These are phyloP conservation scores for Gardenia jasminoides DNA, from an alignment of 257 asterid genomes.

Conservation along the genomic window DNA sequence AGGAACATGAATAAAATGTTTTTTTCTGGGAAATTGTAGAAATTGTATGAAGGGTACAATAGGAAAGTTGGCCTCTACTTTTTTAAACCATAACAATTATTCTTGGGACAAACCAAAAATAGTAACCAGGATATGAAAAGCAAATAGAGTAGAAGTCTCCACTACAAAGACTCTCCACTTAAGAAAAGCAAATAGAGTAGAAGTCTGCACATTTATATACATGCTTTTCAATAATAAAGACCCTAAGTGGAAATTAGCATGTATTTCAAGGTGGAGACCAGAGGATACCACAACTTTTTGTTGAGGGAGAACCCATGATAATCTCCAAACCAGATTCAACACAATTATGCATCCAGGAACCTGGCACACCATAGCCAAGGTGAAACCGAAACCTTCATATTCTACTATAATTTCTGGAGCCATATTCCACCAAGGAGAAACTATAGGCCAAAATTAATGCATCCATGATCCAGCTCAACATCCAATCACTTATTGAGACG, in stretches of 20 bases:
- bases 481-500: neutral
- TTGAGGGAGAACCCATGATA: neutral
- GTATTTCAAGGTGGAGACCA: neutral
- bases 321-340: neutral
- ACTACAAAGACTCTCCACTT: too few relatives aligned
- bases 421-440: neutral
- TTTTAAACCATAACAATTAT: too few relatives aligned
- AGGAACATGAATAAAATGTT: too few relatives aligned
- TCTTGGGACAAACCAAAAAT: too few relatives aligned
- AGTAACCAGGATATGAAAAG: too few relatives aligned
- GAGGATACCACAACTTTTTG: neutral
- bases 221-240: too few relatives aligned
- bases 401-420: neutral
- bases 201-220: too few relatives aligned
- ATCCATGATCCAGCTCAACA: neutral
- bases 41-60: too few relatives aligned
- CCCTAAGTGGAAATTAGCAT: neutral
- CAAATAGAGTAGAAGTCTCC: too few relatives aligned
- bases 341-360: neutral
- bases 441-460: neutral
- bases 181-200: too few relatives aligned
- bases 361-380: neutral
- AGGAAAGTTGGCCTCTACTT: too few relatives aligned
- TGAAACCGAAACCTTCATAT: neutral
- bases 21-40: too few relatives aligned